Conservation (phyloP, 1,139 yeast genomes). For the Nakaseomyces glabratus region DNA sequence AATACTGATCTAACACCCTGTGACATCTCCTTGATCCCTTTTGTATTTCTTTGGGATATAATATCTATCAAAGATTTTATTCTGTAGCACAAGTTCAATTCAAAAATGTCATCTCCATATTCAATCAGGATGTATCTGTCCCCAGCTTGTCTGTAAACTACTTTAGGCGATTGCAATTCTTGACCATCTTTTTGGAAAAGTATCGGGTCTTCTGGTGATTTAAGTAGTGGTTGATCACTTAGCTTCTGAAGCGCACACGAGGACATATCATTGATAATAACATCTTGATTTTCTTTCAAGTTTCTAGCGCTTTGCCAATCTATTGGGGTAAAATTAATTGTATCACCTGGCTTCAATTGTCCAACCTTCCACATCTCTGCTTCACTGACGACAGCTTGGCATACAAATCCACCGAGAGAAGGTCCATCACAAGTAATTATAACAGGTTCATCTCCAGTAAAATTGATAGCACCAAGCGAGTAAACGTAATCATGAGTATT, state of each 20-base stretch:
- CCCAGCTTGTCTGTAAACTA: slow-evolving; percentile 91
- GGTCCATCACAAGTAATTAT: slow-evolving; percentile 96
- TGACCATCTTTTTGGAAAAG: too few species aligned
- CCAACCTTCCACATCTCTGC: slow-evolving; percentile 99
- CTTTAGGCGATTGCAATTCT: slow-evolving; percentile 65
- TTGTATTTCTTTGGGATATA: slow-evolving; percentile 54
- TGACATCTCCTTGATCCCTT: slow-evolving; percentile 88
- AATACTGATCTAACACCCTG: slow-evolving; percentile 94
- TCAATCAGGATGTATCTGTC: slow-evolving; percentile 86
- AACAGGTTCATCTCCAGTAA: slow-evolving; percentile 98
- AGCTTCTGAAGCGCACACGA: too few species aligned
- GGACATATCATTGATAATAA: slow-evolving; percentile 40
- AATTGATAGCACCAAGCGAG: slow-evolving; percentile 91
- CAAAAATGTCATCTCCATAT: slow-evolving; percentile 83
- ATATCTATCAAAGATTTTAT: slow-evolving; percentile 72
- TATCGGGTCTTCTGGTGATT: too few species aligned
- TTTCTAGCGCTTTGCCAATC: slow-evolving; percentile 56
- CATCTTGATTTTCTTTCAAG: slow-evolving; percentile 54
- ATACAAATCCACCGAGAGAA: slow-evolving; percentile 92
- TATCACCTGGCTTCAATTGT: slow-evolving; percentile 91
- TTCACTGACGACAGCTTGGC: slow-evolving; percentile 90
- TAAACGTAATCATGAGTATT: slow-evolving; percentile 96
- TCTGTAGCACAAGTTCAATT: slow-evolving; percentile 75
- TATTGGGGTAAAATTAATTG: slow-evolving; percentile 70
- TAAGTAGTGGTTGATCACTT: too few species aligned